A percentile compares a stretch with the other conserved stretches of the same genome.
phyloP scores from a whole-genome alignment of 2,329 filamentous ascomycete species.

The Phialophora macrospora region DNA sequence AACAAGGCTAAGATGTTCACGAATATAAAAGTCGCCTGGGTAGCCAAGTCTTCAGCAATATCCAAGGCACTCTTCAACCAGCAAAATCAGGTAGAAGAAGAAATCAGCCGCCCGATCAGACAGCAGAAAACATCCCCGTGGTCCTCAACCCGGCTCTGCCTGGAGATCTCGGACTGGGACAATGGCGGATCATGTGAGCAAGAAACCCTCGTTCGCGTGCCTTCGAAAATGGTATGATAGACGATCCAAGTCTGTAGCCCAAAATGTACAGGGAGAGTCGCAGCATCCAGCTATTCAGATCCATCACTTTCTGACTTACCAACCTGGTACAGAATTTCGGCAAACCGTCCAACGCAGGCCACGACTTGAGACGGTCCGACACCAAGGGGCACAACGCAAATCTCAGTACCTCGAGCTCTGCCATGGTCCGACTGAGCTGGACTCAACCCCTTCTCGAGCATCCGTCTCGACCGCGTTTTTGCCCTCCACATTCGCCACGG shows the following conservation, averaged over 20 bases:
- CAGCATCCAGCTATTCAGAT: slow-evolving; percentile 8
- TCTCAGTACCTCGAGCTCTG: not conserved
- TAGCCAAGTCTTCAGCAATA: not conserved
- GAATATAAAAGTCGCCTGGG: not conserved
- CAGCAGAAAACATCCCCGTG: not conserved
- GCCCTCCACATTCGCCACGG: slow-evolving; percentile 2
- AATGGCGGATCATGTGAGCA: slow-evolving; percentile 11
- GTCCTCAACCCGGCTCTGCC: not conserved
- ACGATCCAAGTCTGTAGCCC: slow-evolving; percentile 7
- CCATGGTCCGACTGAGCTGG: not conserved
- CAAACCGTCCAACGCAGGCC: not conserved
- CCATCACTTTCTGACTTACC: slow-evolving; percentile 17
- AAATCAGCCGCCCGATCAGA: slow-evolving; percentile 1
- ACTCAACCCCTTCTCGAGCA: not conserved
- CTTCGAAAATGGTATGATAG: slow-evolving; percentile 16
- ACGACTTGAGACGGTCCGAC: not conserved
- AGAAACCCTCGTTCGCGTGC: slow-evolving; percentile 14
- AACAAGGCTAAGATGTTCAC: not conserved
- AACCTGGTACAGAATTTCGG: slow-evolving; percentile 1
- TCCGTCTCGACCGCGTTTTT: not conserved
- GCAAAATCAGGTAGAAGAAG: not conserved
- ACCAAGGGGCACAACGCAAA: not conserved
- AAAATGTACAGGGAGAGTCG: slow-evolving; percentile 8
- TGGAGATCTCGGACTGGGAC: not conserved
- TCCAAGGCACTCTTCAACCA: slow-evolving; percentile 2